Evolutionary conservation across 495 filamentous ascomycete species (phyloP).

Genomic region (Podospora conica): DNA sequence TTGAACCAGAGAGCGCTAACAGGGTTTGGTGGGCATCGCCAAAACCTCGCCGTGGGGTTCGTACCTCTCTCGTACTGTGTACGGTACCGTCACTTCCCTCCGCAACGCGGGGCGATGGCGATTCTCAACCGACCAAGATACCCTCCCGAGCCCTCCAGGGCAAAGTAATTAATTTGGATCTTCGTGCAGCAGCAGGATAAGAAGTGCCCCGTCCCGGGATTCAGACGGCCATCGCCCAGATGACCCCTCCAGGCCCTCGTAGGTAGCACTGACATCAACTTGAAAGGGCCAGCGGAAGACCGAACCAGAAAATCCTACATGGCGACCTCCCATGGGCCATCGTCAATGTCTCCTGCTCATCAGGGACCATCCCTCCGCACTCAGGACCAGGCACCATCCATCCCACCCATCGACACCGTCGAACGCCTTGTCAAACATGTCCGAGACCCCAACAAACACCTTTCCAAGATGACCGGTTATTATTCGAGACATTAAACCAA

Average conservation of each 20-base stretch:
- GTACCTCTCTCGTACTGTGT: neutral
- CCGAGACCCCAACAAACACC: neutral
- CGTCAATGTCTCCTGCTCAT: neutral
- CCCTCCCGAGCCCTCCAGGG: neutral
- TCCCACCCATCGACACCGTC: neutral
- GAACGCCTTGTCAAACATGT: neutral
- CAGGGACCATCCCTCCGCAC: neutral
- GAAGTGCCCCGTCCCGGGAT: slow-evolving; percentile 1
- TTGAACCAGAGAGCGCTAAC: slow-evolving; percentile 37
- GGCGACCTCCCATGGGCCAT: too few relatives aligned
- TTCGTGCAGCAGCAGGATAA: slow-evolving; percentile 10
- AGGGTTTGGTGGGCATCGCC: slow-evolving; percentile 22
- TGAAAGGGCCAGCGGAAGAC: neutral
- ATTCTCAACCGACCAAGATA: neutral
- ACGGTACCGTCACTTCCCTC: neutral
- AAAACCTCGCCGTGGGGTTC: slow-evolving; percentile 13
- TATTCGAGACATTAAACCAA: neutral
- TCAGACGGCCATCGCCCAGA: neutral
- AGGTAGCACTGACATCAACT: slow-evolving; percentile 2
- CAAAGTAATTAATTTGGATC: slow-evolving; percentile 19
- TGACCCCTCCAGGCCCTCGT: neutral
- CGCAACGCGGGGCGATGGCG: neutral
- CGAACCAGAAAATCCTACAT: neutral
- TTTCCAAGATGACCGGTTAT: neutral
- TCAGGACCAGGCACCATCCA: neutral